Evolutionary conservation across 2,329 filamentous ascomycete species (phyloP), one percentile per base, ranked within the genome.

Genomic region (Colletotrichum sp.): DNA sequence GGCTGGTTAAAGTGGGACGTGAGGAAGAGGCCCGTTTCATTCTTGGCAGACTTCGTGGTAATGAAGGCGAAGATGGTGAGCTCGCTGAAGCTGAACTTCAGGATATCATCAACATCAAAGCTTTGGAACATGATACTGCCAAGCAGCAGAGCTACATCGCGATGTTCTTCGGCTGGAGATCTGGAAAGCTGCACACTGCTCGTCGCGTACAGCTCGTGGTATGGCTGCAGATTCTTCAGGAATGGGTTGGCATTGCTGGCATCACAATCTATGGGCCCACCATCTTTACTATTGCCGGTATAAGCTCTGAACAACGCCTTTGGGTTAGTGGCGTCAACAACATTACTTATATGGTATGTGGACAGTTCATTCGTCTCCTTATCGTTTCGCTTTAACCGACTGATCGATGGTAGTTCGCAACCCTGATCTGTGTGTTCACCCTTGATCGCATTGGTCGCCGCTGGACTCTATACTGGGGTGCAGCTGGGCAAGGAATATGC

Each of bases 221-320:
- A 43, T 94, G 92, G 92, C 85, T 94, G 11, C 92, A 94, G 82
- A 92, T 94, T 58, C 88, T 94, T 79, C 92, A 93, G 78, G 90
- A 93, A 77, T 93, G 92, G 91, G 88, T 92, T 66, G 91, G 92
- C 0, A 94, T 94, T 74, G 91, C 92, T 0, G 92, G 91, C 55
- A 91, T 94, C 4, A 93, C 92, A 0, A 87, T 94, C 43, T 91
- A 88, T 61, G 86, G 86, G 0, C 86, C 85, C 0, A 86, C 86
- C 3, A 89, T 94, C 68, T 94, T 94, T 80, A 87, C 89, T 6
- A 92, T 93, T 61, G 92, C 93, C 1, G 92, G 93, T 0, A 93
- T 93, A 76, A 86, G 88, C 71, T 86, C 90, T 0, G 81, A 84
- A 59, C 91, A 93, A 79, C 88, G 88, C 15, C 88, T 91, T 73